Percentiles rank a stretch among this genome's conserved stretches.
Evolutionary conservation across 108 stramenopile genomes (phyloP).

Genomic region (Cyclotella baltica): DNA sequence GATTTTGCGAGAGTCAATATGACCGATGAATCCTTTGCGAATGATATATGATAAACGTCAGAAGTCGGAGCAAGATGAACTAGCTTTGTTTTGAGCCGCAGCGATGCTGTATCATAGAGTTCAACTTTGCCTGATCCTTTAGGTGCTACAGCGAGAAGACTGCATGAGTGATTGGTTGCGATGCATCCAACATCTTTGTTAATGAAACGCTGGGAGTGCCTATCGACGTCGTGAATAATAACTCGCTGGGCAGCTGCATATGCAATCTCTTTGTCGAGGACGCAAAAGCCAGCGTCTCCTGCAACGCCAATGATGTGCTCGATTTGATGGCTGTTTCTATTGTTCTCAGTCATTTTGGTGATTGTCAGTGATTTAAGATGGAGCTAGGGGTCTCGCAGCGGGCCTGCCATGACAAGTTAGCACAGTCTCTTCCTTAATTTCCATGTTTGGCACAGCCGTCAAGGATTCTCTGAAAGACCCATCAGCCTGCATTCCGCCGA

Average conservation of each 20-base stretch:
- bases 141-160: conserved; percentile 3
- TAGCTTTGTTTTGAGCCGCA: background rate
- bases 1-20: background rate
- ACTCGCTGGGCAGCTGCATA: background rate
- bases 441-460: no score
- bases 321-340: background rate
- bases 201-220: conserved; percentile 17
- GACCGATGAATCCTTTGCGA: background rate
- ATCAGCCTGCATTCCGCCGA: no score
- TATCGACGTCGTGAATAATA: conserved; percentile 2
- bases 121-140: background rate
- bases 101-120: background rate
- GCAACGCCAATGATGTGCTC: conserved; percentile 16
- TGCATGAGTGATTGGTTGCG: background rate
- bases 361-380: background rate
- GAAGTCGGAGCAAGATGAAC: background rate
- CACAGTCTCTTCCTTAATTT: no score
- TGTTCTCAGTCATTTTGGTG: background rate
- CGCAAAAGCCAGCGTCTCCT: background rate
- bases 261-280: conserved; percentile 8
- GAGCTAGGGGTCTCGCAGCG: no score
- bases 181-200: conserved; percentile 14
- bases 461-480: no score
- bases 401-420: no score
- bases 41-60: background rate